These are phyloP conservation scores for Westerdykella sp. DNA, from an alignment of 2,329 filamentous ascomycete species.

Conservation along the genomic window DNA sequence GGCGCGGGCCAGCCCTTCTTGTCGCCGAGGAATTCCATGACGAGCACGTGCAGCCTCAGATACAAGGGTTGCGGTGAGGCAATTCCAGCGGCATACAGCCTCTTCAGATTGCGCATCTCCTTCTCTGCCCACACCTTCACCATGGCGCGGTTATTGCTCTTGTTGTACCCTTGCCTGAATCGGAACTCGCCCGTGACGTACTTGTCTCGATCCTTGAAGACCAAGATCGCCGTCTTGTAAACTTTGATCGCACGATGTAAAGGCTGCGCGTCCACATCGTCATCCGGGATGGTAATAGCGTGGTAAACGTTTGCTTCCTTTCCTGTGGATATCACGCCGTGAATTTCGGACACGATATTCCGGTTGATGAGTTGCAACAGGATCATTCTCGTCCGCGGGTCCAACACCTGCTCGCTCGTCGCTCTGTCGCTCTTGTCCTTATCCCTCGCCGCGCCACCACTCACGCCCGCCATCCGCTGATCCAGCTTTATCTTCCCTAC, in stretches of 20 bases:
- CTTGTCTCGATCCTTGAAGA: constrained; percentile 95
- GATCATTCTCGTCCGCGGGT: constrained; percentile 91
- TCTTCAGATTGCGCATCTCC: constrained; percentile 87
- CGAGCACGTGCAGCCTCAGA: constrained; percentile 87
- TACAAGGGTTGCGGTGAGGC: constrained; percentile 84
- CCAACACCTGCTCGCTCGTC: constrained; percentile 89
- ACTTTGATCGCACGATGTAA: constrained; percentile 90
- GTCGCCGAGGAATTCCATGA: constrained; percentile 91
- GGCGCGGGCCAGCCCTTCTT: constrained; percentile 82
- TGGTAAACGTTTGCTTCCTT: constrained; percentile 99
- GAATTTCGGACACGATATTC: constrained; percentile 79
- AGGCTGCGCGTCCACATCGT: constrained; percentile 34
- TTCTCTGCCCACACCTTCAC: constrained; percentile 99
- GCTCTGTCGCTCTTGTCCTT: constrained; percentile 91
- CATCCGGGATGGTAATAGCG: constrained; percentile 59
- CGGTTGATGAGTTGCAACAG: constrained; percentile 93
- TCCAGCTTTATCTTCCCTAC: constrained; percentile 80
- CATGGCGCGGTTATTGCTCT: constrained; percentile 93
- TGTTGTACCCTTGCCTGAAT: constrained; percentile 86
- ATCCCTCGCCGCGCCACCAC: constrained; percentile 44
- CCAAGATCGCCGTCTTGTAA: constrained; percentile 96
- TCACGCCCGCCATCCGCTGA: constrained; percentile 47
- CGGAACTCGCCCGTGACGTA: constrained; percentile 94
- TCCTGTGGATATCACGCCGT: constrained; percentile 91
- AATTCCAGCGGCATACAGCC: constrained; percentile 77